Evolutionary conservation across 371 early-diverging fungal genomes (phyloP).

Genomic region (Entomophthora muscae): DNA sequence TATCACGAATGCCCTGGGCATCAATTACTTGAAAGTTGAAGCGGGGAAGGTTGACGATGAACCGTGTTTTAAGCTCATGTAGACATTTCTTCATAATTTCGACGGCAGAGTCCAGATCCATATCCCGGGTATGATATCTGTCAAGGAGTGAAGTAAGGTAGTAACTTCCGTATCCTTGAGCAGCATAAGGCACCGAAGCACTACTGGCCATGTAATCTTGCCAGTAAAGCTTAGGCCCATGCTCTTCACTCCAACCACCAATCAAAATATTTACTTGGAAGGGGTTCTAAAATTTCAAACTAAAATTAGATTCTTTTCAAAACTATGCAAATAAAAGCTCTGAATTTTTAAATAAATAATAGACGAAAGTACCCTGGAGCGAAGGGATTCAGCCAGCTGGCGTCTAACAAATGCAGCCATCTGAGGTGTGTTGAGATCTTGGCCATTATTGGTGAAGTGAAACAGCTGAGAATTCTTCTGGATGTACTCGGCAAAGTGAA

Average conservation of each 20-base stretch:
- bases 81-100: conserved; percentile 68
- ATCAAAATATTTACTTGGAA: conserved; percentile 82
- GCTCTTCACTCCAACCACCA: conserved; percentile 57
- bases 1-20: conserved; percentile 58
- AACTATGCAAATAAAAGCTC: too few species aligned
- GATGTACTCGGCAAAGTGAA: conserved; percentile 89
- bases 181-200: conserved; percentile 67
- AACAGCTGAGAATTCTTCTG: conserved; percentile 84
- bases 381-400: conserved; percentile 69
- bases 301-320: conserved; percentile 8
- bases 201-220: conserved; percentile 77
- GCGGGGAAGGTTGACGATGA: conserved; percentile 66
- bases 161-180: conserved; percentile 87
- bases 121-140: conserved; percentile 68
- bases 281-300: conserved; percentile 34
- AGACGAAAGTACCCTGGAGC: conserved; percentile 56
- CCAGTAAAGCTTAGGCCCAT: conserved; percentile 72
- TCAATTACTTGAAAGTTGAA: conserved; percentile 72
- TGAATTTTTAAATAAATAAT: too few species aligned
- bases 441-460: conserved; percentile 58
- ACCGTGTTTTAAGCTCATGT: conserved; percentile 67
- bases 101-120: conserved; percentile 69
- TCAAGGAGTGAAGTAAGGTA: conserved; percentile 86
- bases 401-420: conserved; percentile 72
- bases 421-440: conserved; percentile 60